Conservation (phyloP, 768 basidiomycete species). For the Cystofilobasidium macerans region DNA sequence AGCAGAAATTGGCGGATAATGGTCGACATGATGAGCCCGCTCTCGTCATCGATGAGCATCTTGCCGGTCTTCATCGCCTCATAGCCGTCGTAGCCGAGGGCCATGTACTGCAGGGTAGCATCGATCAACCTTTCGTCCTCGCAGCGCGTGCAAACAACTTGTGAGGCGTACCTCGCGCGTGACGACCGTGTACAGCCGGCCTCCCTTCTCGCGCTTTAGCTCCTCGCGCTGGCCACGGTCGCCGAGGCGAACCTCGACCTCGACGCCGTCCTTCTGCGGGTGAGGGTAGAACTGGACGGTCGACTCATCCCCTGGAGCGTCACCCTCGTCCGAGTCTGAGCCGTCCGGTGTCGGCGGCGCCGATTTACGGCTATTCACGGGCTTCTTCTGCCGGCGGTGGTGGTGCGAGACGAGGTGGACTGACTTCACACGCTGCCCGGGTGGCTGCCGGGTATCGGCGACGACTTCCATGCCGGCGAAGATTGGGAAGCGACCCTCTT, state of each 20-base stretch:
- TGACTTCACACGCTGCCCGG: constrained; percentile 61
- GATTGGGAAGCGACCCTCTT: constrained; percentile 86
- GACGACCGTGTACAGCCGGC: constrained; percentile 61
- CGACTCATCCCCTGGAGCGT: constrained; percentile 34
- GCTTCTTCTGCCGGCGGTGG: not conserved
- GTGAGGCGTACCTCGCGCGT: constrained; percentile 11
- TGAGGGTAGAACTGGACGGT: constrained; percentile 21
- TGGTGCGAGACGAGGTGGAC: constrained; percentile 39
- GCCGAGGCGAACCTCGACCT: constrained; percentile 33
- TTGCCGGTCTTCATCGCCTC: constrained; percentile 52
- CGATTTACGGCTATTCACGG: not conserved
- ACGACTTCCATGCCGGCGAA: constrained; percentile 71
- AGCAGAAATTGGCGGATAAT: constrained; percentile 76
- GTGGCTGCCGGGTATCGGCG: constrained; percentile 69
- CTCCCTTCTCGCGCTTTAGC: constrained; percentile 47
- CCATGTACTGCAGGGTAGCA: constrained; percentile 63
- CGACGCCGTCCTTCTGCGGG: constrained; percentile 34
- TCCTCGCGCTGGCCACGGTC: constrained; percentile 40
- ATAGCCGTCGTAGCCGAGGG: constrained; percentile 71
- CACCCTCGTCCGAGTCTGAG: constrained; percentile 42
- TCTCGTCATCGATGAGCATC: constrained; percentile 71
- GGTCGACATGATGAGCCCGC: constrained; percentile 62
- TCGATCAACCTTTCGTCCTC: constrained; percentile 44
- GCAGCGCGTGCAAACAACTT: constrained; percentile 23
- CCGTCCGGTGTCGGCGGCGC: constrained; percentile 31